These are phyloP conservation scores for Uronychia setigera DNA, from an alignment of 73 alveolate genomes.

Conservation along the genomic window DNA sequence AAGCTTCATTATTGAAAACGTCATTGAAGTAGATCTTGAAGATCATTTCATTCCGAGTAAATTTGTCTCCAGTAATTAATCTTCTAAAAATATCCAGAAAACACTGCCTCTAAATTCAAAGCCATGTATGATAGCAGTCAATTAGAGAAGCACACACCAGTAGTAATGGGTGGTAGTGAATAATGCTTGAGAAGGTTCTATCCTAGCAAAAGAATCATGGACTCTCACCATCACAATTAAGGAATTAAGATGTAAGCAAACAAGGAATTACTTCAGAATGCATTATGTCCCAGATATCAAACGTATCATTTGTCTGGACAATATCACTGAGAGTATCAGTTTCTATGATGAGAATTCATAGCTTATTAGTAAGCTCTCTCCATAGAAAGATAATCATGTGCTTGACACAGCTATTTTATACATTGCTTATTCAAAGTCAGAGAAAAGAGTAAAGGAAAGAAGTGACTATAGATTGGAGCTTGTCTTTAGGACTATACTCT, in stretches of 20 bases:
- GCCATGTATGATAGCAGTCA: constrained; percentile 36
- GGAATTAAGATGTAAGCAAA: constrained; percentile 34
- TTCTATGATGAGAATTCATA: constrained; percentile 63
- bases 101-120: constrained; percentile 25
- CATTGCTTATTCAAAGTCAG: constrained; percentile 33
- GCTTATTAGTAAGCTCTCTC: constrained; percentile 26
- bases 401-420: constrained; percentile 62
- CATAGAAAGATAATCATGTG: constrained; percentile 51
- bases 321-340: constrained; percentile 47
- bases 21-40: constrained; percentile 57
- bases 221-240: constrained; percentile 54
- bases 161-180: constrained; percentile 67
- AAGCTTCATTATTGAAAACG: constrained; percentile 62
- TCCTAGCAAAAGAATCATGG: constrained; percentile 56
- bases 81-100: constrained; percentile 5
- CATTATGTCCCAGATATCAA: constrained; percentile 30
- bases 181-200: constrained; percentile 55
- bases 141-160: constrained; percentile 57
- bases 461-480: constrained; percentile 40
- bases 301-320: constrained; percentile 44
- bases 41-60: constrained; percentile 41
- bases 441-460: constrained; percentile 11
- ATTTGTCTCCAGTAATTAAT: constrained; percentile 14
- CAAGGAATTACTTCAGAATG: constrained; percentile 16
- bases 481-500: constrained; percentile 57